Percentiles rank a stretch among this genome's conserved stretches.
These are phyloP conservation scores for Hansenula sp. DNA, from an alignment of 1,139 yeast genomes.

Conservation along the genomic window DNA sequence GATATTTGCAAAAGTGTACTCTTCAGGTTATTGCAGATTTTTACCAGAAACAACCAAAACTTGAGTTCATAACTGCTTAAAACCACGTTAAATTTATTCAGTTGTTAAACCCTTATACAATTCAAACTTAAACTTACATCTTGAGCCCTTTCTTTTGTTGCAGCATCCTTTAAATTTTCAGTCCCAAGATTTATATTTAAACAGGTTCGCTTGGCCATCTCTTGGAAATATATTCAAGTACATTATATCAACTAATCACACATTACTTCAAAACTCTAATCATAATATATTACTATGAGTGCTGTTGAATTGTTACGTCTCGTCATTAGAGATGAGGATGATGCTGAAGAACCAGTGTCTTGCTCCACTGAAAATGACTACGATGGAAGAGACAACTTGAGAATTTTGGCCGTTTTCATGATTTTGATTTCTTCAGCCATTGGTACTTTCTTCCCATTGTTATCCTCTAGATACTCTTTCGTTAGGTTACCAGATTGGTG, in stretches of 20 bases:
- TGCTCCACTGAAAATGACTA: constrained; percentile 28
- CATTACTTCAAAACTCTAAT: no score
- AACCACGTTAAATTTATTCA: no score
- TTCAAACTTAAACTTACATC: no score
- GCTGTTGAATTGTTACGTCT: not conserved
- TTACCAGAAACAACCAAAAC: not conserved
- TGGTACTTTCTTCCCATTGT: constrained; percentile 56
- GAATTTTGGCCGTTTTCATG: constrained; percentile 62
- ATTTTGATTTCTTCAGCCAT: constrained; percentile 51
- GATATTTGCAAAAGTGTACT: not conserved
- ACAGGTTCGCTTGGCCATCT: no score
- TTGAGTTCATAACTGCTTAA: no score
- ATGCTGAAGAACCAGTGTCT: constrained; percentile 40
- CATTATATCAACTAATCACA: not conserved
- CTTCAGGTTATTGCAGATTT: constrained; percentile 1
- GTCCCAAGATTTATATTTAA: no score
- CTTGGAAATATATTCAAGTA: no score
- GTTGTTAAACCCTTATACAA: no score
- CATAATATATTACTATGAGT: not conserved
- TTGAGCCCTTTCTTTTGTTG: no score
- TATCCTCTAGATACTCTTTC: constrained; percentile 48
- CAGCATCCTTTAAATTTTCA: no score
- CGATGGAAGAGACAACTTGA: constrained; percentile 42
- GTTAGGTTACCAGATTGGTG: constrained; percentile 50
- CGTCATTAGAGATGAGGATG: not conserved